These are phyloP conservation scores for Plantago coronopus DNA, from an alignment of 305 asterid species.

Conservation along the genomic window DNA sequence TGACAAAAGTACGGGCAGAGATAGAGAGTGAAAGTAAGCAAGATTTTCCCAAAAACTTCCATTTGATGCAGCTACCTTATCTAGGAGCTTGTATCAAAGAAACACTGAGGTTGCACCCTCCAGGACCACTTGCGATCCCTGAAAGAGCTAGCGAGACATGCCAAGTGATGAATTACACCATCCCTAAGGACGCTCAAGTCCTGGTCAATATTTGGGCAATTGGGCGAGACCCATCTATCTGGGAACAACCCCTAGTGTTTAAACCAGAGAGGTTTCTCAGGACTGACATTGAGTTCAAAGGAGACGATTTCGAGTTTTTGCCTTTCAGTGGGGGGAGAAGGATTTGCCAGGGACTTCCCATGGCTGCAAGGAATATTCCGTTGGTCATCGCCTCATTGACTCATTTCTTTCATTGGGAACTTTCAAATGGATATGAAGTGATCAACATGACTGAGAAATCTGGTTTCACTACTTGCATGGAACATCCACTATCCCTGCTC, in stretches of 20 bases:
- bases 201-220: constrained; percentile 38
- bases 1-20: constrained; percentile 26
- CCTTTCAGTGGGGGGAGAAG: constrained; percentile 46
- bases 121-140: constrained; percentile 29
- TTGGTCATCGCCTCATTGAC: constrained; percentile 28
- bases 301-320: constrained; percentile 25
- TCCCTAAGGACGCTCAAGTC: constrained; percentile 37
- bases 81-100: constrained; percentile 31
- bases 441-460: constrained; percentile 21
- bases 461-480: constrained; percentile 25
- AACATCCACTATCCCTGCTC: constrained; percentile 28
- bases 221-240: constrained; percentile 33
- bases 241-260: constrained; percentile 39
- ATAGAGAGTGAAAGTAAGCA: neutral
- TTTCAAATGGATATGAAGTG: constrained; percentile 20
- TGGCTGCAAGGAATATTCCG: constrained; percentile 36
- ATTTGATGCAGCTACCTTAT: constrained; percentile 23
- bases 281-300: constrained; percentile 33
- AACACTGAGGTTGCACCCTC: constrained; percentile 31
- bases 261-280: constrained; percentile 36
- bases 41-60: constrained; percentile 10
- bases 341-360: constrained; percentile 45
- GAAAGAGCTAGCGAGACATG: constrained; percentile 26
- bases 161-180: constrained; percentile 27
- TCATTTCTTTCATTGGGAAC: constrained; percentile 36